Evolutionary conservation across 1,284 basidiomycete genomes (phyloP), one percentile per base, ranked within the genome.

Genomic region (Mrakiaceae sp.): DNA sequence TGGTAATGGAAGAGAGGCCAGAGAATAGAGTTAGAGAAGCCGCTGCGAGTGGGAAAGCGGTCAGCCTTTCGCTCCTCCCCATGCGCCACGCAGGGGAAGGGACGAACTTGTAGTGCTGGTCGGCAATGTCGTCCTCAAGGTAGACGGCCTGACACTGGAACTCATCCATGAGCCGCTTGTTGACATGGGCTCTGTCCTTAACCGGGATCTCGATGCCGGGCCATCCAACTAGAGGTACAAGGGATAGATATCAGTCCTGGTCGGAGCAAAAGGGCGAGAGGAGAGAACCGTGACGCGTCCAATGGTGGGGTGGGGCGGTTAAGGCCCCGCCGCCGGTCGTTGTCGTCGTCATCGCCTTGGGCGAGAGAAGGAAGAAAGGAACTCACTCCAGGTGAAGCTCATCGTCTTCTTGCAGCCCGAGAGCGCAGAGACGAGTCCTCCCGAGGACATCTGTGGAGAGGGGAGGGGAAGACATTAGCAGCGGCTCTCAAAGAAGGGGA

Each of bases 1-100:
- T 97, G 94, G 77, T 98, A 99, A 77, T 99, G 95, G 82, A 98
- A 98, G 58, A 99, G 81, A 0, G 95, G 95, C 95, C 95, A 99
- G 51, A 99, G 84, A 77, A 99, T 98, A 60, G 92, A 96, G 80
- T 99, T 99, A 70, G 92, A 94, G 81, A 99, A 98, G n/a, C 78
- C 78, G 62, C 68, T 68, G 64, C 5, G 8, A 54, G 51, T 40
- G 57, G 43, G 27, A 27, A 5, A 11, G 49, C 4, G 58, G 70
- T 62, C 61, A 74, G 27, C 27, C 27, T 27, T 27, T 27, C 27
- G 27, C 27, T 27, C 27, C 27, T 27, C 27, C 27, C 27, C 27
- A 27, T 27, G 27, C 27, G 27, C 27, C 27, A 27, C 27, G 27
- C 27, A 27, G 39, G 51, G 1, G 5, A 42, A 43, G 9, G 27